Conservation (phyloP, 75 land plant species). For the Larix kaempferi region DNA sequence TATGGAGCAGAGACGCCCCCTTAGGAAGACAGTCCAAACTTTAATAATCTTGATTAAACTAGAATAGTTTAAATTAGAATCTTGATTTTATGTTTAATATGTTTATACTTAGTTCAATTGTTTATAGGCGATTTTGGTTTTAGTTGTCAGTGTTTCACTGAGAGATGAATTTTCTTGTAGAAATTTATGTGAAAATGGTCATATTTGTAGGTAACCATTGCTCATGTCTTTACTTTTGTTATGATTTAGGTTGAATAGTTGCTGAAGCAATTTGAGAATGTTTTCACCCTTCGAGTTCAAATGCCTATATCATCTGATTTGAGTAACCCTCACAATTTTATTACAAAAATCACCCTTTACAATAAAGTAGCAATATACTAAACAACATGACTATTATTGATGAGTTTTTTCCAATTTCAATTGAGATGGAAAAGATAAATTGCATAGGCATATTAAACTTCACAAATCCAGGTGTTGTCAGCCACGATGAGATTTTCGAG, state of each 20-base stretch:
- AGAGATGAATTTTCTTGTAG: background rate
- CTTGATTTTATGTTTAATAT: background rate
- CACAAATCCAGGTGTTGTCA: slow-evolving; percentile 39
- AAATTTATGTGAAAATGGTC: background rate
- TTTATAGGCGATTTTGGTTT: background rate
- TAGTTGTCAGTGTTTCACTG: background rate
- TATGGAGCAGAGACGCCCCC: too few species aligned
- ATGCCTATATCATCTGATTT: slow-evolving; percentile 40
- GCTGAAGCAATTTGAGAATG: slow-evolving; percentile 26
- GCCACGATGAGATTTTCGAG: slow-evolving; percentile 42
- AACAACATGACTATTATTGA: slow-evolving; percentile 45
- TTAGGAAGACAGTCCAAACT: too few species aligned
- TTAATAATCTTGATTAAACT: too few species aligned
- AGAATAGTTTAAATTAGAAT: background rate
- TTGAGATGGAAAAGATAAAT: slow-evolving; percentile 37
- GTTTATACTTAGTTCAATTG: background rate
- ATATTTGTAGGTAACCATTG: background rate
- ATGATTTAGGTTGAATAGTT: slow-evolving; percentile 29
- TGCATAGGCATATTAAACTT: slow-evolving; percentile 37
- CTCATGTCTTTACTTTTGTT: background rate
- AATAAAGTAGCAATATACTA: slow-evolving; percentile 41
- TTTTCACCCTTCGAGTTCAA: slow-evolving; percentile 35
- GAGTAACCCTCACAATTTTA: slow-evolving; percentile 34
- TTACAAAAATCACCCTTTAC: slow-evolving; percentile 38
- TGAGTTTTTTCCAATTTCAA: slow-evolving; percentile 33